Percentiles rank a stretch among this genome's conserved stretches.
These are phyloP conservation scores for Fonsecaea monophora DNA, from an alignment of 2,329 filamentous ascomycete genomes.

Conservation along the genomic window DNA sequence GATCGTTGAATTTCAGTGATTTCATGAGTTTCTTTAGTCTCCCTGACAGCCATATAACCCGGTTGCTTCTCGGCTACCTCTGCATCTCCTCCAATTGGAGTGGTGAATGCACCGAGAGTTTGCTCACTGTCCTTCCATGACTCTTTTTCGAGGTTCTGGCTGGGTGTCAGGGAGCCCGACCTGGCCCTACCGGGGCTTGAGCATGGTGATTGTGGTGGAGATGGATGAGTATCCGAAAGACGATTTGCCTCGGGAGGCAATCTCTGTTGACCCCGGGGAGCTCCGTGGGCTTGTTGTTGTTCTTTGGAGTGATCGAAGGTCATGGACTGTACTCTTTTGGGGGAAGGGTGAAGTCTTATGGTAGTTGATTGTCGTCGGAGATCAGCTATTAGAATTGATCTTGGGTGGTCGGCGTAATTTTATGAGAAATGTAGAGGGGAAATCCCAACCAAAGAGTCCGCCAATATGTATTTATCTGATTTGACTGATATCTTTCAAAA, in stretches of 20 bases:
- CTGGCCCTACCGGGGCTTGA: slow-evolving; percentile 1
- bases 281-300: slow-evolving; percentile 27
- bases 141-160: slow-evolving; percentile 8
- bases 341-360: background rate
- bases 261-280: slow-evolving; percentile 25
- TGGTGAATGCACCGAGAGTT: slow-evolving; percentile 12
- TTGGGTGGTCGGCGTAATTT: background rate
- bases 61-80: slow-evolving; percentile 6
- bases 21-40: background rate
- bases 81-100: slow-evolving; percentile 2
- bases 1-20: slow-evolving; percentile 13
- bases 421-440: background rate
- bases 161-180: background rate
- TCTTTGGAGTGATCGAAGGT: slow-evolving; percentile 25
- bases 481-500: background rate
- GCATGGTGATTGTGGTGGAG: background rate
- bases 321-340: slow-evolving; percentile 22
- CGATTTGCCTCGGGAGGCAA: slow-evolving; percentile 33
- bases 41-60: background rate
- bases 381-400: slow-evolving; percentile 1
- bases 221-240: background rate
- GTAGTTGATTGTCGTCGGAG: background rate
- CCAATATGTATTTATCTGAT: background rate
- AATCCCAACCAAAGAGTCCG: background rate
- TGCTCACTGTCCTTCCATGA: slow-evolving; percentile 32